A percentile compares a stretch with the other conserved stretches of the same genome.
These are phyloP conservation scores for Diplodia corticola DNA, from an alignment of 2,329 filamentous ascomycete genomes.

Conservation along the genomic window DNA sequence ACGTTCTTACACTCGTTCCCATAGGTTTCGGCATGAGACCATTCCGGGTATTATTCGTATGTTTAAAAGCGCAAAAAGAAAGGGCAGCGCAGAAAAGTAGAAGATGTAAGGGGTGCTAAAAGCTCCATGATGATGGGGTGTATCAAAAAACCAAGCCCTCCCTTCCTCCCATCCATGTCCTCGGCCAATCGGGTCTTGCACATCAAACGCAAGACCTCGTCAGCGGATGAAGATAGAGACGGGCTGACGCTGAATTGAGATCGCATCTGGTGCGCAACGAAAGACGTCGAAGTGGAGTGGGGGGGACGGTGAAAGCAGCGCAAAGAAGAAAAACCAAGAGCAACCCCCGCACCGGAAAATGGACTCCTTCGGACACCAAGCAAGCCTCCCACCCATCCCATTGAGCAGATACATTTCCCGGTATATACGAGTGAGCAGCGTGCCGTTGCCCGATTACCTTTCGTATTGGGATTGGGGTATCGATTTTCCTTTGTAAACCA, in stretches of 20 bases:
- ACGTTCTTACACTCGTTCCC: conserved; percentile 23
- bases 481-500: conserved; percentile 25
- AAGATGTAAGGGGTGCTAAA: conserved; percentile 14
- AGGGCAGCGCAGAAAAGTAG: neutral
- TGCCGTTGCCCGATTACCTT: conserved; percentile 18
- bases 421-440: conserved; percentile 24
- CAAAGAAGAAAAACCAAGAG: conserved; percentile 21
- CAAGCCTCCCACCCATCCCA: conserved; percentile 22
- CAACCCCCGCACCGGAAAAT: conserved; percentile 21
- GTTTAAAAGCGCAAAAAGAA: conserved; percentile 17
- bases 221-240: conserved; percentile 4
- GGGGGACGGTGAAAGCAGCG: conserved; percentile 1
- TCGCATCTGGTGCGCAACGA: conserved; percentile 19
- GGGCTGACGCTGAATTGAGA: conserved; percentile 1
- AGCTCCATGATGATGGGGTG: conserved; percentile 13
- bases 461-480: conserved; percentile 24
- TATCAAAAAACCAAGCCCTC: conserved; percentile 17
- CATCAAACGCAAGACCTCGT: neutral
- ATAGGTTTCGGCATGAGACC: conserved; percentile 19
- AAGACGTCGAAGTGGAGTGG: conserved; percentile 21
- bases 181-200: conserved; percentile 2
- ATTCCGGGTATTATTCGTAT: conserved; percentile 23
- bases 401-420: conserved; percentile 24
- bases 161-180: neutral
- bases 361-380: conserved; percentile 24